phyloP scores from a whole-genome alignment of 2,329 filamentous ascomycete species.

The Chaetomiaceae sp. region DNA sequence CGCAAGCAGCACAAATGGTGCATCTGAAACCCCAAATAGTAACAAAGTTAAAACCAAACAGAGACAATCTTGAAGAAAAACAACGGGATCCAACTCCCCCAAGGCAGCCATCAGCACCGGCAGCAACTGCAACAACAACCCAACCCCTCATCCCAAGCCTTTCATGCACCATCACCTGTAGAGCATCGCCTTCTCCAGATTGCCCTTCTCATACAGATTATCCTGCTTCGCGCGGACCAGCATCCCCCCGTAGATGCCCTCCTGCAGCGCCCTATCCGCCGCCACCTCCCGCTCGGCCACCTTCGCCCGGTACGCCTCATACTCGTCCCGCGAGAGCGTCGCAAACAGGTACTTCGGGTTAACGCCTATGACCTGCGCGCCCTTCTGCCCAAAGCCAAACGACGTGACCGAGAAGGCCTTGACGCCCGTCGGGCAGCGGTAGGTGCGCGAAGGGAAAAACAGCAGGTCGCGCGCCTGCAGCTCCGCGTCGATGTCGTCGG shows the following conservation, averaged over 20 bases:
- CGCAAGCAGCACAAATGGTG: too few relatives aligned
- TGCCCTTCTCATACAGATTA: neutral
- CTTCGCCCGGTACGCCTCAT: neutral
- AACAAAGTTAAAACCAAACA: too few relatives aligned
- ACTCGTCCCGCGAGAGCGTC: neutral
- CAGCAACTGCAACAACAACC: too few relatives aligned
- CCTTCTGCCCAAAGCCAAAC: conserved; percentile 45
- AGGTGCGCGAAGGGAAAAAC: conserved; percentile 31
- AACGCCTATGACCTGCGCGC: conserved; percentile 35
- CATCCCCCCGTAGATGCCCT: neutral
- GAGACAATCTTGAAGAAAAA: too few relatives aligned
- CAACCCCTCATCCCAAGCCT: too few relatives aligned
- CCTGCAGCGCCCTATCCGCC: neutral
- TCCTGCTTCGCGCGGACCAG: neutral
- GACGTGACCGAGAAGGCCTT: conserved; percentile 38
- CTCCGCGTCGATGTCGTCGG: conserved; percentile 33
- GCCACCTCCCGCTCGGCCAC: neutral
- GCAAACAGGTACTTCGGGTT: conserved; percentile 35
- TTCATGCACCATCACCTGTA: neutral
- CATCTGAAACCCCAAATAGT: too few relatives aligned
- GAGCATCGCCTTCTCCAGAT: conserved; percentile 4
- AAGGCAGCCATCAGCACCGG: too few relatives aligned
- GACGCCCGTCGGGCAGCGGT: conserved; percentile 18
- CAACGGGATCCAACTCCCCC: too few relatives aligned
- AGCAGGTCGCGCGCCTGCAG: conserved; percentile 32